A percentile compares a stretch with the other conserved stretches of the same genome.
Conservation (phyloP, 345 rosid genomes). For the Firmiana major region DNA sequence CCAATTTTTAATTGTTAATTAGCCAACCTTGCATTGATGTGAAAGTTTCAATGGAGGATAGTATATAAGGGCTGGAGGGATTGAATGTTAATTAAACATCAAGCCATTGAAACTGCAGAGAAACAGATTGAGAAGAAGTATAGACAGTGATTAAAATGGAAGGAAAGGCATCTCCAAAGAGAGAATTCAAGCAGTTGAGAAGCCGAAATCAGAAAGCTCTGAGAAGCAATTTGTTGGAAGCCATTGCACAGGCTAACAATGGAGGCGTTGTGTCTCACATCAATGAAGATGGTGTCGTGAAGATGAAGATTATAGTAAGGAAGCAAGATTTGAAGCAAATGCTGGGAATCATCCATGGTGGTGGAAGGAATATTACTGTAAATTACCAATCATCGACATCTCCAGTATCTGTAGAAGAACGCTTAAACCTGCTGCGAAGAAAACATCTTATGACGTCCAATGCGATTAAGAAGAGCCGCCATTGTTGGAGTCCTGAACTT, state of each 20-base stretch:
- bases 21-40: constrained; percentile 12
- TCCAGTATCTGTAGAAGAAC: constrained; percentile 26
- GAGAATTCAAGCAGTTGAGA: constrained; percentile 9
- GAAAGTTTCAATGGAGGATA: neutral
- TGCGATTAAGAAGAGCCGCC: constrained; percentile 12
- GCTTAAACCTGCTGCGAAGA: constrained; percentile 20
- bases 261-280: constrained; percentile 23
- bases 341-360: constrained; percentile 25
- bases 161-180: constrained; percentile 29
- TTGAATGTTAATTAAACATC: neutral
- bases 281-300: constrained; percentile 31
- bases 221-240: constrained; percentile 27
- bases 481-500: constrained; percentile 36
- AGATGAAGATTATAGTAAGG: constrained; percentile 39
- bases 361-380: neutral
- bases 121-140: neutral
- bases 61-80: neutral
- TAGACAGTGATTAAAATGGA: constrained; percentile 8
- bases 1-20: neutral
- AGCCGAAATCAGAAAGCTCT: constrained; percentile 17
- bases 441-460: constrained; percentile 8
- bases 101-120: neutral
- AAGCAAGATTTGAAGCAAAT: constrained; percentile 47
- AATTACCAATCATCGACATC: neutral
- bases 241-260: constrained; percentile 16